A percentile compares a stretch with the other conserved stretches of the same genome.
These are phyloP conservation scores for Pyrenula massariospora DNA, from an alignment of 495 filamentous ascomycete species.

Conservation along the genomic window DNA sequence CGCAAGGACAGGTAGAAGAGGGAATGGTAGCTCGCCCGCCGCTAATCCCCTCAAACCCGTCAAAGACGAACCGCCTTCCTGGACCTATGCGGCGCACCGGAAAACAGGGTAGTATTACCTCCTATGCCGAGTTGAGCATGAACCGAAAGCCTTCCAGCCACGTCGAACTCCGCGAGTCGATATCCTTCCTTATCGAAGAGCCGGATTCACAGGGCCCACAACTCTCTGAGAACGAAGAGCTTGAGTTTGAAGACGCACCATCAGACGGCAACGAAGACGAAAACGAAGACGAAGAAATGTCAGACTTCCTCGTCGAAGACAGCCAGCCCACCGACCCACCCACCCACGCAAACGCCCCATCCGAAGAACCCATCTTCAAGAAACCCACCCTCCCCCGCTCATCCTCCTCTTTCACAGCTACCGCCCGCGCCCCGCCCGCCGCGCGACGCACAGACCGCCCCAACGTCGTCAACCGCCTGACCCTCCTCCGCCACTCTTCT, in stretches of 20 bases:
- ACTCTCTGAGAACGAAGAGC: background rate
- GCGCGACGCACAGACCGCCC: slow-evolving; percentile 35
- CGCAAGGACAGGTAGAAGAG: slow-evolving; percentile 14
- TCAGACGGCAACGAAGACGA: slow-evolving; percentile 26
- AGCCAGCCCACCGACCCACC: slow-evolving; percentile 6
- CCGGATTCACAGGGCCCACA: slow-evolving; percentile 38
- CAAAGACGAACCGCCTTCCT: slow-evolving; percentile 43
- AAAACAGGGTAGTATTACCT: slow-evolving; percentile 9
- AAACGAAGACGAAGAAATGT: slow-evolving; percentile 23
- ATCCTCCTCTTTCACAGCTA: slow-evolving; percentile 14
- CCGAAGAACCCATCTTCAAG: slow-evolving; percentile 13
- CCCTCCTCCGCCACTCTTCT: slow-evolving; percentile 56
- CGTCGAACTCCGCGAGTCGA: slow-evolving; percentile 63
- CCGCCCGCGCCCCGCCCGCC: slow-evolving; percentile 24
- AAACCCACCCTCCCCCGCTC: slow-evolving; percentile 13
- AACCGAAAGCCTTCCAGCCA: slow-evolving; percentile 56
- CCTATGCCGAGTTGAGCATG: slow-evolving; percentile 16
- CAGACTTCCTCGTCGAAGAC: slow-evolving; percentile 9
- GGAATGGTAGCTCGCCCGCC: slow-evolving; percentile 41
- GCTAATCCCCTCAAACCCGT: slow-evolving; percentile 29
- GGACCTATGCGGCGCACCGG: slow-evolving; percentile 55
- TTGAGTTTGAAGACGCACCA: slow-evolving; percentile 31
- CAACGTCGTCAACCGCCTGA: slow-evolving; percentile 68
- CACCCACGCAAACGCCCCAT: slow-evolving; percentile 1
- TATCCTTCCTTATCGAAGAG: slow-evolving; percentile 74